These are phyloP conservation scores for Fusarium zealandicum DNA, from an alignment of 2,329 filamentous ascomycete genomes.

Conservation along the genomic window DNA sequence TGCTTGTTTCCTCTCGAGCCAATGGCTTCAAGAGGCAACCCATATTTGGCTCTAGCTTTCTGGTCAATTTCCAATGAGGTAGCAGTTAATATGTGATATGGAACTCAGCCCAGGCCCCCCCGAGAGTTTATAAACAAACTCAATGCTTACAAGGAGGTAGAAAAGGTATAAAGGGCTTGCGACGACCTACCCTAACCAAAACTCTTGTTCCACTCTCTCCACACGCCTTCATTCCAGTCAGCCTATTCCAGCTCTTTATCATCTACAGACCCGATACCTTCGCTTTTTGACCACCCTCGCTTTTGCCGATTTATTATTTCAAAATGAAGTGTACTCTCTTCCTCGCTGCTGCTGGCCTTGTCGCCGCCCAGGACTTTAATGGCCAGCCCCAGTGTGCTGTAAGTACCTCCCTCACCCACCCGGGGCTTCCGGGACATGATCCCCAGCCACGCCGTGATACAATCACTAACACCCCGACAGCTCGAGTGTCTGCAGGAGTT, in stretches of 20 bases:
- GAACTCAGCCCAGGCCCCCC: too few relatives aligned
- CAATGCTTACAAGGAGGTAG: too few relatives aligned
- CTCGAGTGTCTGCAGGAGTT: conserved; percentile 46
- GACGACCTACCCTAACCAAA: too few relatives aligned
- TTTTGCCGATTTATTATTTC: conserved; percentile 8
- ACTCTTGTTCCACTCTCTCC: neutral
- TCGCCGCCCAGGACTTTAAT: conserved; percentile 49
- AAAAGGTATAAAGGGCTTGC: conserved; percentile 17
- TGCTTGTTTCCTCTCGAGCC: too few relatives aligned
- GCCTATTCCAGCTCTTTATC: too few relatives aligned
- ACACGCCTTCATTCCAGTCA: conserved; percentile 3
- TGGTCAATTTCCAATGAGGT: neutral
- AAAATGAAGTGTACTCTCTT: conserved; percentile 53
- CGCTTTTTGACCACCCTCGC: conserved; percentile 7
- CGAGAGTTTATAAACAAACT: too few relatives aligned
- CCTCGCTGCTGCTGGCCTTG: conserved; percentile 46
- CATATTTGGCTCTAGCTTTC: neutral
- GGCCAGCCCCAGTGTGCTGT: conserved; percentile 52
- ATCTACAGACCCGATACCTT: neutral
- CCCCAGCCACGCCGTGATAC: neutral
- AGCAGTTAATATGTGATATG: too few relatives aligned
- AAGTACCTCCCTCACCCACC: too few relatives aligned
- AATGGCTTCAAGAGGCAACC: too few relatives aligned
- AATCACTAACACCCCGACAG: conserved; percentile 29
- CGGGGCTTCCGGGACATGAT: too few relatives aligned